Percentiles rank a stretch among this genome's conserved stretches.
Conservation (phyloP, 768 basidiomycete genomes). For the Hydnum rufescens region DNA sequence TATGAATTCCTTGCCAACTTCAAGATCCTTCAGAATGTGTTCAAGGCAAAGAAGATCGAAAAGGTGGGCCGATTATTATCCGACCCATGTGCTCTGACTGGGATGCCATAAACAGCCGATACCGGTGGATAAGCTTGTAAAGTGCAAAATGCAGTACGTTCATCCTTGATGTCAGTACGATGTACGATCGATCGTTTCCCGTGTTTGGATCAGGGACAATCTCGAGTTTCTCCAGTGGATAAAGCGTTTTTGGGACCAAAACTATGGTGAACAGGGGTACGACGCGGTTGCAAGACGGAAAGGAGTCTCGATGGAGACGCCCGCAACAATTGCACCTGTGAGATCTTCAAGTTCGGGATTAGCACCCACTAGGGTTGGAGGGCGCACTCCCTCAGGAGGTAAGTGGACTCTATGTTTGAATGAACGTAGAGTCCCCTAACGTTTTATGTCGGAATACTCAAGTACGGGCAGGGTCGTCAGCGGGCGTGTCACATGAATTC, state of each 20-base stretch:
- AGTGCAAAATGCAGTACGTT: constrained; percentile 97
- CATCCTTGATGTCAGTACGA: constrained; percentile 1
- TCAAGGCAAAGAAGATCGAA: constrained; percentile 86
- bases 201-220: constrained; percentile 49
- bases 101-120: constrained; percentile 42
- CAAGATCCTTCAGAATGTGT: constrained; percentile 83
- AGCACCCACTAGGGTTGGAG: constrained; percentile 2
- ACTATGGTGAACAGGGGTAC: constrained; percentile 74
- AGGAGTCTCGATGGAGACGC: constrained; percentile 55
- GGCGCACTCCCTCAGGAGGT: constrained; percentile 10
- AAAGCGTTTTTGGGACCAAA: constrained; percentile 86
- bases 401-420: neutral
- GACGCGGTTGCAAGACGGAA: constrained; percentile 67
- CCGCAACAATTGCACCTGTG: constrained; percentile 60
- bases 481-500: constrained; percentile 20
- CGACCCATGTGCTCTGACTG: constrained; percentile 1
- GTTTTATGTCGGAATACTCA: too few species aligned
- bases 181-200: neutral
- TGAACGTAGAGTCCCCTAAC: neutral
- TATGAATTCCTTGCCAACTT: constrained; percentile 92
- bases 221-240: constrained; percentile 98
- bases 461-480: constrained; percentile 15
- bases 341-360: neutral
- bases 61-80: constrained; percentile 34
- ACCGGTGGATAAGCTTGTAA: constrained; percentile 80